phyloP scores from a whole-genome alignment of 1,284 basidiomycete species.

The Pseudozyma hubeiensis region DNA sequence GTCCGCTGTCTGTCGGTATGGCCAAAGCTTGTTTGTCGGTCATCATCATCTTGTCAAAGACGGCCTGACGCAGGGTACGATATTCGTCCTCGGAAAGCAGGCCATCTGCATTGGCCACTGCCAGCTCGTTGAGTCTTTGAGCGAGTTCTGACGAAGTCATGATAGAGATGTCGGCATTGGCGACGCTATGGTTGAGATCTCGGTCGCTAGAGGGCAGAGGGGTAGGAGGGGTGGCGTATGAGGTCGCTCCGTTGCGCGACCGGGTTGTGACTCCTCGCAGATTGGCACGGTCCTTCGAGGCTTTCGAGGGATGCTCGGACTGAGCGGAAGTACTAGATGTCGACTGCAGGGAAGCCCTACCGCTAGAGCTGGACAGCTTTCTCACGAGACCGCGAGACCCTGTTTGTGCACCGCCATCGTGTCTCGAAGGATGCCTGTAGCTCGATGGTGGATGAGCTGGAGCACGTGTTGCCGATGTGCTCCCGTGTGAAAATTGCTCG shows the following conservation, averaged over 20 bases:
- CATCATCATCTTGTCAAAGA: slow-evolving; percentile 54
- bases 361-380: slow-evolving; percentile 17
- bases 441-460: slow-evolving; percentile 27
- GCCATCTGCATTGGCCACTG: slow-evolving; percentile 59
- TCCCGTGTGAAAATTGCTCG: background rate
- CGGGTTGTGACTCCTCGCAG: too few relatives aligned
- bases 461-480: background rate
- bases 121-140: slow-evolving; percentile 55
- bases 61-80: slow-evolving; percentile 48
- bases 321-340: background rate
- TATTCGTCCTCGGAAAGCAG: slow-evolving; percentile 60
- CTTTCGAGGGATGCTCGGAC: background rate
- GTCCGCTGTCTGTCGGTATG: slow-evolving; percentile 16
- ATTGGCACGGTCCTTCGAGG: background rate
- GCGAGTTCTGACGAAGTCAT: slow-evolving; percentile 49
- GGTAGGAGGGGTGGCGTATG: too few relatives aligned
- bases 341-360: slow-evolving; percentile 4
- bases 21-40: slow-evolving; percentile 30
- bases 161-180: slow-evolving; percentile 18
- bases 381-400: slow-evolving; percentile 12
- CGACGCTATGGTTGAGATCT: too few relatives aligned
- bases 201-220: too few relatives aligned
- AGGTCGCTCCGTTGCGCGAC: too few relatives aligned
- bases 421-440: slow-evolving; percentile 11
- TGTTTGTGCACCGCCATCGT: background rate